Conservation (phyloP, 2,329 filamentous ascomycete species). For the Cercospora beticola region DNA sequence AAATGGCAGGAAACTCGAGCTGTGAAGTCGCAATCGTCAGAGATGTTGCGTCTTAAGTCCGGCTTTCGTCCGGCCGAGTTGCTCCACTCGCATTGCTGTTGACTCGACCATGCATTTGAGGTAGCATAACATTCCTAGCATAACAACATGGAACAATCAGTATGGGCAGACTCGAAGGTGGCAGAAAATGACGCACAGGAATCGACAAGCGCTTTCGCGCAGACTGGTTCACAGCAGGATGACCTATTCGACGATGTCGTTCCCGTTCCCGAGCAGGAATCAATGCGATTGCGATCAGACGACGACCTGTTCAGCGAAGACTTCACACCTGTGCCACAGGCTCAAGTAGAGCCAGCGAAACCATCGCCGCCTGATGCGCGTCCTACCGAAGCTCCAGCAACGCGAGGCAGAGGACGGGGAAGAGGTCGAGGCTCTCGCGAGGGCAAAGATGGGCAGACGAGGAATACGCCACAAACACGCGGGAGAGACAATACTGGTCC, state of each 20-base stretch:
- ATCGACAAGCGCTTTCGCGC: conserved; percentile 29
- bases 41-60: not conserved
- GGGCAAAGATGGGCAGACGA: conserved; percentile 13
- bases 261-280: conserved; percentile 42
- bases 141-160: conserved; percentile 8
- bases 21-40: not conserved
- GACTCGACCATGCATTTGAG: not conserved
- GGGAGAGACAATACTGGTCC: not conserved
- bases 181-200: not conserved
- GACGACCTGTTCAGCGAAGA: conserved; percentile 55
- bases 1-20: not conserved
- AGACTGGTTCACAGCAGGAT: conserved; percentile 37
- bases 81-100: not conserved
- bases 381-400: conserved; percentile 5
- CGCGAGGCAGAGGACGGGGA: conserved; percentile 27
- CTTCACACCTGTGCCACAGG: conserved; percentile 49
- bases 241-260: conserved; percentile 39
- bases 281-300: conserved; percentile 51
- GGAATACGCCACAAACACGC: not conserved
- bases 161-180: not conserved
- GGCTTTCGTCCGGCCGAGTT: not conserved
- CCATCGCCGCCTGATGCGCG: conserved; percentile 18
- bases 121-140: not conserved
- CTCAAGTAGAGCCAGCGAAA: conserved; percentile 34
- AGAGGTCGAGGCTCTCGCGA: conserved; percentile 25